Evolutionary conservation across 306 rosid genomes (phyloP), one percentile per base, ranked within the genome.

Genomic region (Begonia peltatifolia): DNA sequence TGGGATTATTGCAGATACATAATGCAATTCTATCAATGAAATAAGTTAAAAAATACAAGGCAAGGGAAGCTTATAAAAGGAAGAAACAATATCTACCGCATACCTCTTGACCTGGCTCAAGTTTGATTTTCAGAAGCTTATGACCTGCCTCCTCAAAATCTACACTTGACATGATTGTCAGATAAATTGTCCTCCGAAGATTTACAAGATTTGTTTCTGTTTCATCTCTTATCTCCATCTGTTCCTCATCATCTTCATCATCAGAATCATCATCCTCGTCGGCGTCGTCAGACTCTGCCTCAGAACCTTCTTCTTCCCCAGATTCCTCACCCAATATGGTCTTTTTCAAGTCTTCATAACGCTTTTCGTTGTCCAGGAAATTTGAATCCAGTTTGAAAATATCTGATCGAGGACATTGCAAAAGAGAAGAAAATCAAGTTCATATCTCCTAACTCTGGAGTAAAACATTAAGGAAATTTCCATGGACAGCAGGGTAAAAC

Each of bases 131-230:
- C 50, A 86, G 77, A 59, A 90, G 99, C 70, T 86, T 86, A 63
- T 90, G 99, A 61, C 99, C 88, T 4, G 95, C 99, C 70, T 90
- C 99, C 84, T 86, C 99, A 67, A 90, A 90, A 71, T 90, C 94
- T 46, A 80, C 94, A 76, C 92, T 83, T 53, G 95, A 86, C 99
- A 90, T 90, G 43, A 90, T 90, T 20, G 95, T 90, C 58, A 90
- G 69, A 70, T 83, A 90, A 22, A 90, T 90, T 25, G 99, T 86
- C 59, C 95, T 83, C 41, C 94, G 71, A 51, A 90, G 94, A 65
- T 90, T 90, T 41, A 86, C 78, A 13, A 90, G 92, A 52, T 90
- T 90, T 16, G 99, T 90, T 76, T 86, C 95, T 0, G 97, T 90
- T 72, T 90, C 94, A 59, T 86, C 99, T 55, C 65, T 73, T 54